Conservation (phyloP, 108 stramenopile genomes). For the Cyclotella choctawhatcheeana region DNA sequence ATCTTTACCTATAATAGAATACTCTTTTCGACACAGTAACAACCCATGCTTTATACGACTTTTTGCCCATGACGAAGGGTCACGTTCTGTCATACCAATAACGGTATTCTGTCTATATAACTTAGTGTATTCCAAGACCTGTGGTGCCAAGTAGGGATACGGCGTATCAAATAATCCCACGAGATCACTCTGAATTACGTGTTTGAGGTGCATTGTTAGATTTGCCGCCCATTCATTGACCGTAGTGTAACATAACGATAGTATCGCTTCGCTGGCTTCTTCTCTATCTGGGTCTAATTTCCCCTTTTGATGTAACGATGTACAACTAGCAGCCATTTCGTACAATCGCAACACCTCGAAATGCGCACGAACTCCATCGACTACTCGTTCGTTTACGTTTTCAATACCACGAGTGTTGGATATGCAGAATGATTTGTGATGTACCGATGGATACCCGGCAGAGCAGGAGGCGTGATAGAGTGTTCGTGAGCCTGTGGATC, state of each 20-base stretch:
- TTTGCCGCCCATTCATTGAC: slow-evolving; percentile 26
- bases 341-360: slow-evolving; percentile 44
- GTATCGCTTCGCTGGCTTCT: background rate
- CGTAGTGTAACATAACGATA: slow-evolving; percentile 17
- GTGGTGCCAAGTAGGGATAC: slow-evolving; percentile 41
- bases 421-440: slow-evolving; percentile 57
- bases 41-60: slow-evolving; percentile 47
- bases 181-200: slow-evolving; percentile 28
- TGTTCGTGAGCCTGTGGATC: slow-evolving; percentile 43
- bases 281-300: slow-evolving; percentile 12
- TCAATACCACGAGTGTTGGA: slow-evolving; percentile 34
- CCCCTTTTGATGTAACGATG: slow-evolving; percentile 4
- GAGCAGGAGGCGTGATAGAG: slow-evolving; percentile 47
- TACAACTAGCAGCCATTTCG: slow-evolving; percentile 32
- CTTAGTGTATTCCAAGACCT: slow-evolving; percentile 29
- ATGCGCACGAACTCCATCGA: slow-evolving; percentile 41
- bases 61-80: slow-evolving; percentile 35
- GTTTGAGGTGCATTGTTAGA: slow-evolving; percentile 22
- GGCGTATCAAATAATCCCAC: slow-evolving; percentile 54
- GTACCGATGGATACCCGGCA: slow-evolving; percentile 45
- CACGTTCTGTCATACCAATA: slow-evolving; percentile 40
- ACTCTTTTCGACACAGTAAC: slow-evolving; percentile 37
- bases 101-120: slow-evolving; percentile 18
- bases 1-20: slow-evolving; percentile 26
- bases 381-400: slow-evolving; percentile 23